Evolutionary conservation across 2,329 filamentous ascomycete genomes (phyloP), one percentile per base, ranked within the genome.

Genomic region (Periconia sp.): DNA sequence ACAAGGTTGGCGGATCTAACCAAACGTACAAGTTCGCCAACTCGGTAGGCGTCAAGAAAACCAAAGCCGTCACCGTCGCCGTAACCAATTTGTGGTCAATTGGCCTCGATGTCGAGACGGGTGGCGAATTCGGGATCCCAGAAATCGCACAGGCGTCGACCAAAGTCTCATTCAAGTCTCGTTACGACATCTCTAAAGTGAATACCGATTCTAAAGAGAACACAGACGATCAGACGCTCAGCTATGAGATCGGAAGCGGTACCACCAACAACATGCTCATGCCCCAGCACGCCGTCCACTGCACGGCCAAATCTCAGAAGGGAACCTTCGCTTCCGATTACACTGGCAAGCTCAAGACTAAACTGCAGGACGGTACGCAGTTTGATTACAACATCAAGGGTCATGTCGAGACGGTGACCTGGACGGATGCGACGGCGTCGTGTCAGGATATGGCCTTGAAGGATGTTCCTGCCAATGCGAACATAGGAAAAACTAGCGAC

Each of bases 391-490:
- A 23, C 8, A 23, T 33, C 9, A 19, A 17, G 7, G 49, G 49
- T 2, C 19, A 45, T 35, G 30, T 45, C n/a, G 33, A 15, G 15
- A 35, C 49, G 2, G 49, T 50, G 5, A 23, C 27, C 10, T 50
- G 41, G 41, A 42, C 14, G 9, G 45, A 50, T 17, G 43, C 49
- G 1, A 14, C 13, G 13, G 45, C 20, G 23, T 2, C 2, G 6
- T 50, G 49, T 41, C 2, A 35, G 41, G 49, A 50, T 41, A 45
- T 50, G 15, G 49, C 45, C 17, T 2, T 45, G 9, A 50, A 50
- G 20, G 41, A 45, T 27, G 30, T 50, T 30, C 49, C 49, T 10
- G 7, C 23, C 2, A 17, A 35, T 33, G 27, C 19, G 6, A 27
- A 15, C 2, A 15, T 27, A 19, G 42, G 42, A 20, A 19, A 44